Percentiles rank a stretch among this genome's conserved stretches.
Evolutionary conservation across 2,329 filamentous ascomycete genomes (phyloP).

Genomic region (Phyllosticta citrichinensis): DNA sequence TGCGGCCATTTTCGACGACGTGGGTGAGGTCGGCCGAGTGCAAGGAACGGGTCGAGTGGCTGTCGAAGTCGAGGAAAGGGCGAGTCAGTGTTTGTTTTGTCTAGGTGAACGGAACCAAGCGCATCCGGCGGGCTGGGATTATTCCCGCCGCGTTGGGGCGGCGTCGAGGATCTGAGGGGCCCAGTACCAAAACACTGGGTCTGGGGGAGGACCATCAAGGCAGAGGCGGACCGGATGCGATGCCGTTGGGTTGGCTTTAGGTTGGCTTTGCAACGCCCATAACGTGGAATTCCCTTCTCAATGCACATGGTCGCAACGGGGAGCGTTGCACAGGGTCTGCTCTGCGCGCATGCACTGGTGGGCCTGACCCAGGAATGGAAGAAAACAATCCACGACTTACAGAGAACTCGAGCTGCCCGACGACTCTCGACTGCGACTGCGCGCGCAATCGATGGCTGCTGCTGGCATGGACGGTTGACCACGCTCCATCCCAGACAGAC

Average conservation of each 20-base stretch:
- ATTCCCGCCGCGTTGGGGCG: no score
- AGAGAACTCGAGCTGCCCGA: neutral
- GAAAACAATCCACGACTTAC: neutral
- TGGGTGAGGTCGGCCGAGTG: slow-evolving; percentile 43
- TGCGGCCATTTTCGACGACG: slow-evolving; percentile 50
- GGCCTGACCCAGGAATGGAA: neutral
- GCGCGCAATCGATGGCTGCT: no score
- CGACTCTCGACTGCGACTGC: neutral
- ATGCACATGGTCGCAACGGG: neutral
- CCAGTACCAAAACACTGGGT: neutral
- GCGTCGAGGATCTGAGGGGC: no score
- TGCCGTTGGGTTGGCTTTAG: no score
- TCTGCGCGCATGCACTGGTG: neutral
- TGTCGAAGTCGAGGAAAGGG: neutral
- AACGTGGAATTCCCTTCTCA: neutral
- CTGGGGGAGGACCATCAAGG: neutral
- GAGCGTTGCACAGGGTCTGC: neutral
- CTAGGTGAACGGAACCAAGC: neutral
- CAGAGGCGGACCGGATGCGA: no score
- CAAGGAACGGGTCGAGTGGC: slow-evolving; percentile 26
- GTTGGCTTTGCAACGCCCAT: neutral
- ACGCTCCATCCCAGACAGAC: neutral
- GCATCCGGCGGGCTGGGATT: no score
- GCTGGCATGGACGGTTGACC: no score
- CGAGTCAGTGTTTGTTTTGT: neutral